Percentiles rank a stretch among this genome's conserved stretches.
phyloP scores from a whole-genome alignment of 169 alveolate species.

The Plasmodium yoelii region DNA sequence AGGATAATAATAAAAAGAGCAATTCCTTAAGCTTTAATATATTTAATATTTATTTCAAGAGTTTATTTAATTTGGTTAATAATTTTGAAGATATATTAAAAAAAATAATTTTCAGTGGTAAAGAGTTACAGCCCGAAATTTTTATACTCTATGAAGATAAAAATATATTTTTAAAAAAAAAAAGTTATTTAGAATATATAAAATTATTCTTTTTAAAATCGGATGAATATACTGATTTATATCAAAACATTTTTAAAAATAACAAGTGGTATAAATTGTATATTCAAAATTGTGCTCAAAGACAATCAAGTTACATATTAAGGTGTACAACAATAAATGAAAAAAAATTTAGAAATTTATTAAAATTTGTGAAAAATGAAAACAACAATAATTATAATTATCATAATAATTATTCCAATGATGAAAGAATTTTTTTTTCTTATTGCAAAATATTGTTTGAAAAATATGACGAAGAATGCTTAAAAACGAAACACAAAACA shows the following conservation, averaged over 20 bases:
- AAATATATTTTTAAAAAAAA: conserved; percentile 31
- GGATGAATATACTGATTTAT: conserved; percentile 21
- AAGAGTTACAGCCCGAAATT: conserved; percentile 8
- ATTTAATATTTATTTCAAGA: conserved; percentile 43
- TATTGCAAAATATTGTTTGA: conserved; percentile 3
- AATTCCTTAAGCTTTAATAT: not conserved
- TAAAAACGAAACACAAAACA: conserved; percentile 16
- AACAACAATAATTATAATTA: conserved; percentile 6
- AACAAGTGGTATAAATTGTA: conserved; percentile 58
- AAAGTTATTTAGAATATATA: conserved; percentile 28
- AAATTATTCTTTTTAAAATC: conserved; percentile 44
- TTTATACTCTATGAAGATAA: conserved; percentile 29
- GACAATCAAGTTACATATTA: conserved; percentile 31
- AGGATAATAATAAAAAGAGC: too few species aligned
- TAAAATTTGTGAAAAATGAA: conserved; percentile 1
- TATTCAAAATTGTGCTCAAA: conserved; percentile 24
- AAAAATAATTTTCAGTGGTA: conserved; percentile 9
- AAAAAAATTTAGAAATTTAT: conserved; percentile 28
- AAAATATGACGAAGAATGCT: not conserved
- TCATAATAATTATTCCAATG: not conserved
- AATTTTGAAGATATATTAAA: conserved; percentile 15
- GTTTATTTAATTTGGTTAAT: conserved; percentile 11
- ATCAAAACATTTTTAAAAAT: conserved; percentile 39
- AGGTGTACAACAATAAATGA: conserved; percentile 41
- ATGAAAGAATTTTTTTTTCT: not conserved